Evolutionary conservation across 2,329 filamentous ascomycete species (phyloP), one percentile per base, ranked within the genome.

Genomic region (Fulvia fulva): DNA sequence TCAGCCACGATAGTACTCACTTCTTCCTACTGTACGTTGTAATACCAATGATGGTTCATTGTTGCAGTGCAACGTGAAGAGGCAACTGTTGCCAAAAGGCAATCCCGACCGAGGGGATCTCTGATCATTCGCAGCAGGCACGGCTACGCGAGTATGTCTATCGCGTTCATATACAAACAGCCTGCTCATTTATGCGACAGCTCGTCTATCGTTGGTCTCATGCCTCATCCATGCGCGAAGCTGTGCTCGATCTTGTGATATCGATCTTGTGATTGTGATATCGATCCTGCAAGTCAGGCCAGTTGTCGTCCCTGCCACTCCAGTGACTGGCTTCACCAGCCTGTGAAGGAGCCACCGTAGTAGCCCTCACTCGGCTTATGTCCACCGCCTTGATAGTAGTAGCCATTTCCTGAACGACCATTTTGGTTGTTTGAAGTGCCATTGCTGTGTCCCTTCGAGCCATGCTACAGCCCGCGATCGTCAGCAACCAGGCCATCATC

Each of bases 401-500:
- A 5, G 14, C 37, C 37, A n/a, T 41, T 19, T 41, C 37, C 34
- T 16, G 34, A 41, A 41, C 34, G 34, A 16, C 34, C 34, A 16
- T 41, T 41, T n/a, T n/a, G 34, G 7, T 41, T 41, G 34, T 41
- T 41, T 41, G 46, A 50, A 50, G 46, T 19, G n/a, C 46, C 47
- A 32, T 9, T 16, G 49, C 49, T 49, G 30, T 16, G 11, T 5
- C 11, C 12, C 9, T 34, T 11, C 19, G 49, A 51, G 52, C 55
- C 51, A 46, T 32, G 55, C 59, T 64, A 65, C 45, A 57, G 46
- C 50, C 57, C 63, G 52, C 60, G 61, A 46, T 58, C 56, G 28
- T 67, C 65, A 51, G 46, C 59, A 34, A 62, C 45, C 28, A 63
- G 25, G 16, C 53, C 44, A 16, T 68, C 67, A 1, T 65, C 65